Percentiles rank a stretch among this genome's conserved stretches.
phyloP scores from a whole-genome alignment of 192 early-diverging fungal species.

The Backusella westeae region DNA sequence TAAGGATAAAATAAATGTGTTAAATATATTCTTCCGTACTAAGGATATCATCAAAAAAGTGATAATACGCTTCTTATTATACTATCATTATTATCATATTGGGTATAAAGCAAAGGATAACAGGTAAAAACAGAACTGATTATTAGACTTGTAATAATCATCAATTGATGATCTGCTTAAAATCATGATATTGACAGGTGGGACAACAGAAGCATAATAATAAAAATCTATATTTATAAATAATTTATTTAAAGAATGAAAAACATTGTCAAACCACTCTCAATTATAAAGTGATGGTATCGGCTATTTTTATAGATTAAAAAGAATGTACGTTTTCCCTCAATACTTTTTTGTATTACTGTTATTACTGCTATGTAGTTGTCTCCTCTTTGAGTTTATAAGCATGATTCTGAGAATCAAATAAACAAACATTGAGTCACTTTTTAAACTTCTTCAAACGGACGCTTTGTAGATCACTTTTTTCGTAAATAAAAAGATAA shows the following conservation, averaged over 20 bases:
- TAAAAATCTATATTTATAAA: not conserved
- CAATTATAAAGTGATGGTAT: not conserved
- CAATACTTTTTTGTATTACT: not conserved
- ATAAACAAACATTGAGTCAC: not conserved
- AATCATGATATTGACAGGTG: not conserved
- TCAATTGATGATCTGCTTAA: not conserved
- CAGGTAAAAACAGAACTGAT: not conserved
- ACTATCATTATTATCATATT: no score
- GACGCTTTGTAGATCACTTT: not conserved
- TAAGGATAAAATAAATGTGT: not conserved
- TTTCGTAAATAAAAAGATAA: not conserved
- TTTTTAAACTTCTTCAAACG: slow-evolving; percentile 5
- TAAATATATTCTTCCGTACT: not conserved
- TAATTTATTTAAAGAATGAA: not conserved
- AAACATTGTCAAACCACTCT: no score
- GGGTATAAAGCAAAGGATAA: not conserved
- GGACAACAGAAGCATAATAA: not conserved
- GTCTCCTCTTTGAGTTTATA: not conserved
- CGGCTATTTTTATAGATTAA: not conserved
- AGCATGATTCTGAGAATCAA: not conserved
- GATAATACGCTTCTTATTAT: no score
- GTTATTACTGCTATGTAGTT: not conserved
- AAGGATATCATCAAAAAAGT: no score
- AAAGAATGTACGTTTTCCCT: not conserved
- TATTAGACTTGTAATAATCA: not conserved